These are phyloP conservation scores for Abelmoschus esculentus DNA, from an alignment of 345 rosid species.

Conservation along the genomic window DNA sequence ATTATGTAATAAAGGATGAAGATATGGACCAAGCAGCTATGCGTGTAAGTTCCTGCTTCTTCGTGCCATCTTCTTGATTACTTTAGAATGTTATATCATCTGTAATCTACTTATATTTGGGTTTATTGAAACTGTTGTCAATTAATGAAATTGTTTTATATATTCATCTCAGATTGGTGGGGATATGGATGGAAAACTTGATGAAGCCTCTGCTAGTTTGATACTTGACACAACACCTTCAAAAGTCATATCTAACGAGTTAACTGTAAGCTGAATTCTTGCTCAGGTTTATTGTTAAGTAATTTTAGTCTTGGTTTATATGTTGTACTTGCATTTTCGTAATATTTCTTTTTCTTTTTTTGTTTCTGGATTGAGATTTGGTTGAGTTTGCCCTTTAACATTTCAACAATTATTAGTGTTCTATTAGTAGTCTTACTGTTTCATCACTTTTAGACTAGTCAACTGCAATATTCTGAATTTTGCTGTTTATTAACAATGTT, in stretches of 20 bases:
- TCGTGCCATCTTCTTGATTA: constrained; percentile 5
- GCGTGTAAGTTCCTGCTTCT: constrained; percentile 36
- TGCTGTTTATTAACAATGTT: constrained; percentile 11
- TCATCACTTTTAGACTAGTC: not conserved
- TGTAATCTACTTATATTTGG: not conserved
- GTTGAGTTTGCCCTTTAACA: no score
- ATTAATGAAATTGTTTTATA: not conserved
- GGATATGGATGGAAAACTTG: constrained; percentile 74
- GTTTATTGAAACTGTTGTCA: not conserved
- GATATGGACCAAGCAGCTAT: constrained; percentile 66
- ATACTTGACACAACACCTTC: constrained; percentile 91
- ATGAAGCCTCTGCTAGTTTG: constrained; percentile 84
- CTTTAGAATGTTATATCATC: not conserved
- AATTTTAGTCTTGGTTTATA: not conserved
- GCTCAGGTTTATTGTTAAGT: not conserved
- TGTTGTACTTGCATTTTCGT: not conserved
- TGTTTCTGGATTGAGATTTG: not conserved
- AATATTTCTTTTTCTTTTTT: not conserved
- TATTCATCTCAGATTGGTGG: constrained; percentile 51
- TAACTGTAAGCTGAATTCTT: constrained; percentile 65
- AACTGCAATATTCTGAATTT: constrained; percentile 1
- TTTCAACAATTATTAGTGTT: not conserved
- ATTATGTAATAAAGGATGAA: constrained; percentile 79
- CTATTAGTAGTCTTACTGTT: not conserved
- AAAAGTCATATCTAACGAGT: constrained; percentile 84